Base-by-base conservation (phyloP, 768 basidiomycete species). In the Pleurotus ostreatus region DNA sequence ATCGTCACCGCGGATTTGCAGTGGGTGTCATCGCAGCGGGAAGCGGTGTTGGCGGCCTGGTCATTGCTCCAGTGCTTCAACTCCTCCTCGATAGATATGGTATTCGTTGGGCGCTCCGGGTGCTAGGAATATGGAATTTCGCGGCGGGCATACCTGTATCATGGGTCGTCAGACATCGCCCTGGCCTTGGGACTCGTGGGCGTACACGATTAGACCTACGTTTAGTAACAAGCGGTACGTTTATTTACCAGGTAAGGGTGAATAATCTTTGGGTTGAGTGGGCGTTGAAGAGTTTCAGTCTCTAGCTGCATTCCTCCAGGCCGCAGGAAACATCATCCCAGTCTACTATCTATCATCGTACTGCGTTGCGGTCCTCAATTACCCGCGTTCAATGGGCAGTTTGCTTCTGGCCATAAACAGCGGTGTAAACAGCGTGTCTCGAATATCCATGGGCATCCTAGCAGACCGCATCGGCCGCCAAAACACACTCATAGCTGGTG, bases 261-360 rank as follows among this genome's bases (percentile, higher is more conserved):
- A n/a, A n/a, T n/a, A n/a, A n/a, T n/a, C n/a, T n/a, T n/a, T n/a
- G n/a, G n/a, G n/a, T n/a, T n/a, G n/a, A n/a, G n/a, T n/a, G n/a
- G n/a, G n/a, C n/a, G n/a, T n/a, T n/a, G n/a, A n/a, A n/a, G n/a
- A n/a, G n/a, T n/a, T n/a, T n/a, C n/a, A n/a, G n/a, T n/a, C n/a
- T n/a, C n/a, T n/a, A n/a, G 76, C 71, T 2, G 70, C 76, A 0
- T 71, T 78, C 52, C 61, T 77, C 15, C 76, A 77, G 55, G 76
- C 76, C 2, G 74, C 74, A 1, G 76, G 77, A 5, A 77, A 78
- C 58, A 66, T 74, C 56, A 70, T 78, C 22, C 78, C 77, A 0
- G 63, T 72, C 15, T 77, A 76, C 59, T 79, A 76, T 62, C 62
- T 77, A 56, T 69, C 73, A 0, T 73, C 72, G 2, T 78, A 78